Evolutionary conservation across 495 filamentous ascomycete genomes (phyloP).

Genomic region (Bombardia bombarda): DNA sequence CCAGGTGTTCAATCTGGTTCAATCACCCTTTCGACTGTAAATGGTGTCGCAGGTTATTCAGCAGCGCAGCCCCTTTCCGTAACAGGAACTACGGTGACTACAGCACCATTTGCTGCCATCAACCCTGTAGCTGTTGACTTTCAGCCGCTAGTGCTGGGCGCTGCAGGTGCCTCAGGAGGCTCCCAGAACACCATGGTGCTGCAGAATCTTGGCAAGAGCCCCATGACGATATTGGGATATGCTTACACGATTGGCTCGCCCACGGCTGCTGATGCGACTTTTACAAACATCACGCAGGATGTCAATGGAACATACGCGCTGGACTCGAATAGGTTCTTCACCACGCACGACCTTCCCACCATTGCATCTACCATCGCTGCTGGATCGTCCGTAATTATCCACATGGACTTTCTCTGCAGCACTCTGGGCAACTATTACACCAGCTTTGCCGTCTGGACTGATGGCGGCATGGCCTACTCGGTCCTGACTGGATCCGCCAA

Average conservation of each 20-base stretch:
- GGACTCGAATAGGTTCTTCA: slow-evolving; percentile 19
- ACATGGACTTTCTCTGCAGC: slow-evolving; percentile 19
- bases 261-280: slow-evolving; percentile 4
- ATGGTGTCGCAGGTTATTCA: slow-evolving; percentile 16
- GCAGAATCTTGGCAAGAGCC: slow-evolving; percentile 24
- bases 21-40: slow-evolving; percentile 17
- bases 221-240: slow-evolving; percentile 30
- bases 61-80: slow-evolving; percentile 25
- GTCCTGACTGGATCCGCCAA: slow-evolving; percentile 22
- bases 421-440: slow-evolving; percentile 18
- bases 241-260: slow-evolving; percentile 17
- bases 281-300: slow-evolving; percentile 18
- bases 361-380: slow-evolving; percentile 17
- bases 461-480: slow-evolving; percentile 22
- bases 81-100: slow-evolving; percentile 10
- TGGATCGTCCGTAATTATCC: slow-evolving; percentile 19
- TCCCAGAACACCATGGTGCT: slow-evolving; percentile 24
- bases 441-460: slow-evolving; percentile 20
- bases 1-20: slow-evolving; percentile 15
- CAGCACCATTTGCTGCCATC: slow-evolving; percentile 23
- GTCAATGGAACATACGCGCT: slow-evolving; percentile 10
- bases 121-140: slow-evolving; percentile 30
- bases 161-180: slow-evolving; percentile 14
- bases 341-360: slow-evolving; percentile 20
- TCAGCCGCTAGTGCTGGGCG: slow-evolving; percentile 25